Percentiles rank a stretch among this genome's conserved stretches.
These are phyloP conservation scores for Boletus rubroflammeus DNA, from an alignment of 768 basidiomycete genomes.

Conservation along the genomic window DNA sequence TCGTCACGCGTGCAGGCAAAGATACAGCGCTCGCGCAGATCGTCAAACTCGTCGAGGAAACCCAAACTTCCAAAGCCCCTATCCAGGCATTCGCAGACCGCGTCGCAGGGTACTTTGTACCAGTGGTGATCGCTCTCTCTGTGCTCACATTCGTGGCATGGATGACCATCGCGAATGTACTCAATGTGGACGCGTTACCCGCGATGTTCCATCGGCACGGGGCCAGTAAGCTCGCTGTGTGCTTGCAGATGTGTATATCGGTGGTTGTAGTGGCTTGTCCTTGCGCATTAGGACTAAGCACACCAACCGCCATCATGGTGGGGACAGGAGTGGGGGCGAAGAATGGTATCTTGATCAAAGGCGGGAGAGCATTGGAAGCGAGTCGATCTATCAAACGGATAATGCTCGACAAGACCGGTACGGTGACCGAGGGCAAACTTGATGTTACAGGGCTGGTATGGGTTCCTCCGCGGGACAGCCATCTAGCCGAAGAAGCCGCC, in stretches of 20 bases:
- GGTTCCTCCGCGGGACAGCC: slow-evolving; percentile 44
- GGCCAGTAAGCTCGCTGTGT: slow-evolving; percentile 82
- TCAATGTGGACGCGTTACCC: slow-evolving; percentile 62
- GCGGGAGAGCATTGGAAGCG: slow-evolving; percentile 90
- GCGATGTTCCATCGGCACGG: slow-evolving; percentile 83
- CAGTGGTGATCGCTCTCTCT: slow-evolving; percentile 81
- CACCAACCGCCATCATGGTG: slow-evolving; percentile 99
- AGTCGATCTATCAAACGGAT: slow-evolving; percentile 78
- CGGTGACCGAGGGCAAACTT: slow-evolving; percentile 93
- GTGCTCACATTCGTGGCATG: slow-evolving; percentile 78
- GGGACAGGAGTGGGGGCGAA: slow-evolving; percentile 96
- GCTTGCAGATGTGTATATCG: slow-evolving; percentile 94
- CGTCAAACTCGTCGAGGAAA: slow-evolving; percentile 94
- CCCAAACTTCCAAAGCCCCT: slow-evolving; percentile 96
- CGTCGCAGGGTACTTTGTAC: slow-evolving; percentile 94
- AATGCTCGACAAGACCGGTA: slow-evolving; percentile 96
- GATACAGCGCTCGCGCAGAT: slow-evolving; percentile 97
- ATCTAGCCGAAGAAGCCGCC: slow-evolving; percentile 13
- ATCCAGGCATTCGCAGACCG: slow-evolving; percentile 96
- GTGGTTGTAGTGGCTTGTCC: slow-evolving; percentile 98
- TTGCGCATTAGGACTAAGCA: slow-evolving; percentile 92
- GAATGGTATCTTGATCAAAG: slow-evolving; percentile 98
- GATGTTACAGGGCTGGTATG: slow-evolving; percentile 74
- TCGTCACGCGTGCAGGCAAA: slow-evolving; percentile 91
- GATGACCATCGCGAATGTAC: slow-evolving; percentile 66